Evolutionary conservation across 805 yeast genomes (phyloP).

Genomic region (Zygosaccharomyces gambellarensis): DNA sequence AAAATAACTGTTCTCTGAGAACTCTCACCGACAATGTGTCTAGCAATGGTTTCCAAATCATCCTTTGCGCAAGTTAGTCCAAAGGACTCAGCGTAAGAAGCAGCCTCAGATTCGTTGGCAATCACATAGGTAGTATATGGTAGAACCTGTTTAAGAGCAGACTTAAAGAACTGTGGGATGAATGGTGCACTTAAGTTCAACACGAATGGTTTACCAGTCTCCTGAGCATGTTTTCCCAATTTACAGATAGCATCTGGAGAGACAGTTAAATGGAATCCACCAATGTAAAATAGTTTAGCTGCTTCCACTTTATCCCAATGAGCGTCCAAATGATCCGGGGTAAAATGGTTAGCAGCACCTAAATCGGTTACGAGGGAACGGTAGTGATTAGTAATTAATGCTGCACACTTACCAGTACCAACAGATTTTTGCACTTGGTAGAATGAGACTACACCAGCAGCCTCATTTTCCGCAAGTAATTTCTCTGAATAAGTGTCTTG

Average conservation of each 20-base stretch:
- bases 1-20: conserved; percentile 83
- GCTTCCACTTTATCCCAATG: conserved; percentile 83
- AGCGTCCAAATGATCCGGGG: conserved; percentile 76
- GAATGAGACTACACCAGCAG: conserved; percentile 82
- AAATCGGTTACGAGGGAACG: conserved; percentile 94
- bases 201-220: conserved; percentile 66
- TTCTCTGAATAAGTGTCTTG: conserved; percentile 81
- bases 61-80: conserved; percentile 44
- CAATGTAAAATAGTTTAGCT: conserved; percentile 83
- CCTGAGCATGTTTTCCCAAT: conserved; percentile 90
- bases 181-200: conserved; percentile 95
- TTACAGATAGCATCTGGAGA: conserved; percentile 89
- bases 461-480: conserved; percentile 73
- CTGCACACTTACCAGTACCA: conserved; percentile 98
- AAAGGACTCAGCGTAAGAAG: conserved; percentile 85
- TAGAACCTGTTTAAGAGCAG: conserved; percentile 68
- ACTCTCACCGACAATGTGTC: conserved; percentile 54
- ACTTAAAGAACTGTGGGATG: conserved; percentile 93
- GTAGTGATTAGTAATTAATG: conserved; percentile 78
- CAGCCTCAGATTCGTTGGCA: conserved; percentile 97
- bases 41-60: conserved; percentile 74
- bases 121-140: conserved; percentile 89
- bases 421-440: conserved; percentile 73
- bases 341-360: conserved; percentile 97
- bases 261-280: conserved; percentile 99